Evolutionary conservation across 2,329 filamentous ascomycete species (phyloP).

Genomic region (Hymenoscyphus scutula): DNA sequence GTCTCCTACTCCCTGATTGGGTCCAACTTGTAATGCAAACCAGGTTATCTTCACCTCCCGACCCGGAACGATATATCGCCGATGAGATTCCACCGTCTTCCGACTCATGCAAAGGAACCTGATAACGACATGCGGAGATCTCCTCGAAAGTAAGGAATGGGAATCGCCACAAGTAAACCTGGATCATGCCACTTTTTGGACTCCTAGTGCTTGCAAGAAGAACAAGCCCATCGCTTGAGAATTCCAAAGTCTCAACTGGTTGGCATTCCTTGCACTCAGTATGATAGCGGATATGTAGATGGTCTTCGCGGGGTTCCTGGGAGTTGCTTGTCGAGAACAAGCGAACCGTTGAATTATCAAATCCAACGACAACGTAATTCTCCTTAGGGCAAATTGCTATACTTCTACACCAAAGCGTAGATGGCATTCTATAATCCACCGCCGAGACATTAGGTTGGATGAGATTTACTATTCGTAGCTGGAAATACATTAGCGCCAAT

Average conservation of each 20-base stretch:
- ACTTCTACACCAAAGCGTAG: constrained; percentile 40
- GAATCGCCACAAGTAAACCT: constrained; percentile 40
- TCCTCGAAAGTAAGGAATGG: constrained; percentile 40
- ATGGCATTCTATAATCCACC: constrained; percentile 42
- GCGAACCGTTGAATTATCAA: constrained; percentile 41
- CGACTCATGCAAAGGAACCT: constrained; percentile 41
- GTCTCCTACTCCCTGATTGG: constrained; percentile 36
- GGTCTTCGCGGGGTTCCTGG: constrained; percentile 40
- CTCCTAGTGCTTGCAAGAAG: constrained; percentile 41
- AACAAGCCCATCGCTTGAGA: constrained; percentile 42
- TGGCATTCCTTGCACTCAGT: constrained; percentile 39
- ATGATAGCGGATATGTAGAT: constrained; percentile 38
- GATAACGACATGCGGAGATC: constrained; percentile 38
- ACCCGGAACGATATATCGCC: constrained; percentile 38
- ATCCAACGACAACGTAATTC: constrained; percentile 42
- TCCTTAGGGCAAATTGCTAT: constrained; percentile 42
- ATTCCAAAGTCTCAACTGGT: constrained; percentile 41
- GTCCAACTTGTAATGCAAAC: constrained; percentile 44
- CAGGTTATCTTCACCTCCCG: constrained; percentile 38
- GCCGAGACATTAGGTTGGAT: constrained; percentile 33
- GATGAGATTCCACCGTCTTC: constrained; percentile 43
- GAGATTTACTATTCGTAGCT: constrained; percentile 42
- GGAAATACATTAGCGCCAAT: not conserved
- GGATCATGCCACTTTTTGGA: constrained; percentile 39
- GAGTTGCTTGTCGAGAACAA: constrained; percentile 40